Percentiles rank a stretch among this genome's conserved stretches.
These are phyloP conservation scores for Hypoxylon perforatum DNA, from an alignment of 495 filamentous ascomycete species.

Conservation along the genomic window DNA sequence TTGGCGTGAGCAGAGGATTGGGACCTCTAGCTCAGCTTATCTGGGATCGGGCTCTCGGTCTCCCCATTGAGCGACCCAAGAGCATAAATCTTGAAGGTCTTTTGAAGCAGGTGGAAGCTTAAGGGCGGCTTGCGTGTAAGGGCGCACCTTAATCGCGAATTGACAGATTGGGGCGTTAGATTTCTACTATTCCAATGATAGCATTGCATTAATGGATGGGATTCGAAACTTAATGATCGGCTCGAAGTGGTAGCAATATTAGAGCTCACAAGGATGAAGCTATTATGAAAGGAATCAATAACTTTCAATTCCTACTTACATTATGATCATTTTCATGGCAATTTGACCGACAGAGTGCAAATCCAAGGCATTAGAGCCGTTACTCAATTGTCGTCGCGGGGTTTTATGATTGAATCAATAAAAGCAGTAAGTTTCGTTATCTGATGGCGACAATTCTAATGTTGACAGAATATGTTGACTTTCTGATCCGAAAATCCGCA, in stretches of 20 bases:
- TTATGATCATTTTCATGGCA: no score
- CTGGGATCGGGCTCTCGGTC: slow-evolving; percentile 92
- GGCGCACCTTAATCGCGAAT: slow-evolving; percentile 11
- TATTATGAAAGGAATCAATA: neutral
- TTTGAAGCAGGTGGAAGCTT: slow-evolving; percentile 66
- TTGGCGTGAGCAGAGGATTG: slow-evolving; percentile 90
- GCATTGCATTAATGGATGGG: slow-evolving; percentile 10
- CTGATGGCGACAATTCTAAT: no score
- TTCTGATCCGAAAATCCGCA: no score
- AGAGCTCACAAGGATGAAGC: neutral
- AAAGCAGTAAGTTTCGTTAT: no score
- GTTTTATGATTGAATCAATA: no score
- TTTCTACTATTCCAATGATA: slow-evolving; percentile 18
- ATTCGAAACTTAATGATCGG: neutral
- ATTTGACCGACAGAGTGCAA: no score
- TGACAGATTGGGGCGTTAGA: slow-evolving; percentile 17
- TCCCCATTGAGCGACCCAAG: slow-evolving; percentile 99
- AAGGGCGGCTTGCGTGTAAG: slow-evolving; percentile 18
- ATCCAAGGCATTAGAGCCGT: no score
- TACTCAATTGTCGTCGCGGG: no score
- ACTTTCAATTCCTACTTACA: no score
- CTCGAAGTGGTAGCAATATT: neutral
- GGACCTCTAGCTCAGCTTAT: slow-evolving; percentile 94
- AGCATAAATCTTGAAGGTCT: slow-evolving; percentile 91
- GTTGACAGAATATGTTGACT: no score